Base-by-base conservation (phyloP, 139 green algal species). In the Coelastrella sp. region DNA sequence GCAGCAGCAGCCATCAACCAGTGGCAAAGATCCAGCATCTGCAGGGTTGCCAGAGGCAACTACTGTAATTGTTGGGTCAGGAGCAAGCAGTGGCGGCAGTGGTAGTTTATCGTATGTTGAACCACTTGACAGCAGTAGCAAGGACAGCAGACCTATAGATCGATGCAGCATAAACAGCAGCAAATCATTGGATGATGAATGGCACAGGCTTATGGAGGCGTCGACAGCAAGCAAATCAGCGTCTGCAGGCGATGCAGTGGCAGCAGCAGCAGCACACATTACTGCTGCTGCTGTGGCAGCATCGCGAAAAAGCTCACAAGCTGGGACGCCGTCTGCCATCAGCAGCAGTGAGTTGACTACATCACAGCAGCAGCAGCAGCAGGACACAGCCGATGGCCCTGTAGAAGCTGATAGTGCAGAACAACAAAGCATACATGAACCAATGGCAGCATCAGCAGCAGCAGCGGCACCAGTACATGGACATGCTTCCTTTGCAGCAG, bases 201-300 rank as follows among this genome's bases (percentile, higher is more conserved):
- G n/a, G n/a, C n/a, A n/a, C n/a, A n/a, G n/a, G n/a, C n/a, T n/a
- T n/a, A n/a, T n/a, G n/a, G n/a, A n/a, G n/a, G n/a, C n/a, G n/a
- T n/a, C n/a, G n/a, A n/a, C n/a, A n/a, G n/a, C n/a, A n/a, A n/a
- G n/a, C n/a, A n/a, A n/a, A 59, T 40, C 57, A 60, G n/a, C 57
- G 73, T 23, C 76, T 62, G 76, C 53, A 60, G 76, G 53, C 17
- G 76, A 53, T 37, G 76, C 76, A 53, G 38, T 83, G n/a, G 53
- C 57, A 32, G 57, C 57, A 60, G 76, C 57, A 37, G 72, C 48
- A 30, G 48, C 72, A 4, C 45, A 30, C 21, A 40, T 66, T 23
- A 50, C 72, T 43, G 48, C 30, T 45, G 72, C 72, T 45, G 72
- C 72, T 21, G 23, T 80, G 8, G 72, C 72, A 23, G 72, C 72